Base-by-base conservation (phyloP, 192 early-diverging fungal species). In the Lobulomyces angularis region DNA sequence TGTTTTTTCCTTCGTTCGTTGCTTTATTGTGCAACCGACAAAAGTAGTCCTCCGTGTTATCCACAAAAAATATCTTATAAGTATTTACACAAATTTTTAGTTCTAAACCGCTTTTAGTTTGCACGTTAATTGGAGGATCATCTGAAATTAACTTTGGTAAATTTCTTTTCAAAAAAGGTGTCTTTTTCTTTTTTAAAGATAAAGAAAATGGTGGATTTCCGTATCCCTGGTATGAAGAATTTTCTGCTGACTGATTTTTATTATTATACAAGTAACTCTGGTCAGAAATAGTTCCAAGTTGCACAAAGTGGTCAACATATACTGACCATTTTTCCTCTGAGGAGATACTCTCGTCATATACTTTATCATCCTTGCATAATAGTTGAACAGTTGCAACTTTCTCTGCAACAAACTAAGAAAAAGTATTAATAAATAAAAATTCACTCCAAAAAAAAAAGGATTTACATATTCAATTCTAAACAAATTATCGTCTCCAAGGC, bases 51-150 rank as follows among this genome's bases (percentile, higher is more conserved):
- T 98, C 95, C 3, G 91, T 90, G 18, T 83, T 71, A 32, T 82
- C 86, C 20, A 98, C 81, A 56, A 90, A 98, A 54, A 89, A 97
- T 42, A 98, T 84, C 65, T 90, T 88, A 72, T 98, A 98, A 5
- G 92, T 92, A 56, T 96, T 91, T 33, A 87, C 75, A 30, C 86
- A 85, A 32, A 98, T 93, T 71, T 98, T 98, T 56, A 93, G 79
- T 58, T 98, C 88, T 35, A 98, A 62, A 7, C 82, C 86, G 55
- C 73, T 71, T 28, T 71, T 70, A 29, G 78, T 77, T 52, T 75
- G 68, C 14, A 90, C 56, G 50, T 69, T 74, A 47, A 48, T 61
- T 52, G 20, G 53, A 2, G 37, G 38, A 18, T 54, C 50, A 39
- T 16, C 63, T 60, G 43, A 64, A 39, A 33, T 59, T 63, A 16